Base-by-base conservation (phyloP, 345 rosid species). In the Carallia brachiata region DNA sequence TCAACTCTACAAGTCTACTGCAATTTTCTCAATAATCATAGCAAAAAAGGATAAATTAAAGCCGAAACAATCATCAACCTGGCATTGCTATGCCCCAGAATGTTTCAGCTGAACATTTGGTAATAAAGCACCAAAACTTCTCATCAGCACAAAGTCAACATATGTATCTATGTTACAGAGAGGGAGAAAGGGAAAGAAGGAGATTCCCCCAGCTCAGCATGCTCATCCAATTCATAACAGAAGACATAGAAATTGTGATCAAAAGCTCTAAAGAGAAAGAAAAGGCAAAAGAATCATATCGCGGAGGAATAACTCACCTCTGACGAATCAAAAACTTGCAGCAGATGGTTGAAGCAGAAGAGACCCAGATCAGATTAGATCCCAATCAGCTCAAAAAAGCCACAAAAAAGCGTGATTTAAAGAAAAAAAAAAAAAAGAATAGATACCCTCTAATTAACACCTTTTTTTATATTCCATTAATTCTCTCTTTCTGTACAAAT, bases 351-450 rank as follows among this genome's bases (percentile, higher is more conserved):
- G 69, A 73, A 74, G 69, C 78, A 79, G 82, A 70, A 63, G 71
- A 75, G 68, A 77, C 82, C 78, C 76, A 78, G 85, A 84, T 84
- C 77, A 85, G 87, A 83, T 75, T 77, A 84, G 87, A 84, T 86
- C 86, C 82, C 74, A 67, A 75, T 61, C 76, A 72, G 79, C 82
- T 66, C 57, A 70, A 13, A 73, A 71, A 82, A 70, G 79, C 47
- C 69, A 52, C 70, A 70, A 65, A 73, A 39, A 39, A 39, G 1
- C 23, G 23, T 23, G 23, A 23, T 23, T 23, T 23, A 39, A 39
- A 39, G 10, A 40, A 9, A 40, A 57, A 56, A 70, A 48, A 52
- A 32, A 48, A 71, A 66, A 70, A 34, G 40, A 68, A 77, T 72
- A 61, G 36, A 30, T 68, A 32, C 39, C 57, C 5, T 56, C 69